Evolutionary conservation across 2,329 filamentous ascomycete genomes (phyloP).

Genomic region (Alternaria brassicae): DNA sequence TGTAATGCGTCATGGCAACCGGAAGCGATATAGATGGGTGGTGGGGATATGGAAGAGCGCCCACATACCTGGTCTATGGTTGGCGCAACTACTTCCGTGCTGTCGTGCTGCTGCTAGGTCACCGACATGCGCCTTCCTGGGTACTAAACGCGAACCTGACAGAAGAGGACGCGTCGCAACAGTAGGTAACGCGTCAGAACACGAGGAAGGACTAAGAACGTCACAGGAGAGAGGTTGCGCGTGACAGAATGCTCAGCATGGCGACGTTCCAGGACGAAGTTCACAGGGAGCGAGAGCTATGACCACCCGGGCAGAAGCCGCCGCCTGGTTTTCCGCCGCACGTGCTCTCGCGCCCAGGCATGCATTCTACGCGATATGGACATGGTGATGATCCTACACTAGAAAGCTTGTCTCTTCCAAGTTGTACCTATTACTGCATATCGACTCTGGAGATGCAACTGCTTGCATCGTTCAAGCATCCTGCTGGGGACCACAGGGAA

Average conservation of each 20-base stretch:
- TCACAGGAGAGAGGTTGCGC: slow-evolving; percentile 4
- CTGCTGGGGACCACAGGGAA: not conserved
- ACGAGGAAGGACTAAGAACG: slow-evolving; percentile 4
- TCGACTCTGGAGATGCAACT: not conserved
- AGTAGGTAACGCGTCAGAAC: not conserved
- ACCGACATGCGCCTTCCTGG: slow-evolving; percentile 8
- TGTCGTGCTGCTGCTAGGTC: slow-evolving; percentile 13
- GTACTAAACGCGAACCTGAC: not conserved
- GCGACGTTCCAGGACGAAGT: slow-evolving; percentile 19
- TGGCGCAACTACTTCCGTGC: slow-evolving; percentile 16
- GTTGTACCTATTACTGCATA: no score
- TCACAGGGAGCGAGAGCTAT: slow-evolving; percentile 22
- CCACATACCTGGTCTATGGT: slow-evolving; percentile 25
- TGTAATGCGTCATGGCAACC: not conserved
- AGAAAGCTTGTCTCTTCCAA: not conserved
- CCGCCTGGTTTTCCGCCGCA: slow-evolving; percentile 17
- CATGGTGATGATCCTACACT: not conserved
- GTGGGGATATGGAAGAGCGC: slow-evolving; percentile 1
- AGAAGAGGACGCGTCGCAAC: not conserved
- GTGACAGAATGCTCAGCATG: slow-evolving; percentile 14
- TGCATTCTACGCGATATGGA: not conserved
- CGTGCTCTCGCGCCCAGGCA: slow-evolving; percentile 12
- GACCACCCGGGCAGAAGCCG: slow-evolving; percentile 17
- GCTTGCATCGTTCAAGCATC: not conserved
- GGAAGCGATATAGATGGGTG: slow-evolving; percentile 6